Conservation (phyloP, 2,329 filamentous ascomycete genomes). For the Coniochaeta ligniaria region DNA sequence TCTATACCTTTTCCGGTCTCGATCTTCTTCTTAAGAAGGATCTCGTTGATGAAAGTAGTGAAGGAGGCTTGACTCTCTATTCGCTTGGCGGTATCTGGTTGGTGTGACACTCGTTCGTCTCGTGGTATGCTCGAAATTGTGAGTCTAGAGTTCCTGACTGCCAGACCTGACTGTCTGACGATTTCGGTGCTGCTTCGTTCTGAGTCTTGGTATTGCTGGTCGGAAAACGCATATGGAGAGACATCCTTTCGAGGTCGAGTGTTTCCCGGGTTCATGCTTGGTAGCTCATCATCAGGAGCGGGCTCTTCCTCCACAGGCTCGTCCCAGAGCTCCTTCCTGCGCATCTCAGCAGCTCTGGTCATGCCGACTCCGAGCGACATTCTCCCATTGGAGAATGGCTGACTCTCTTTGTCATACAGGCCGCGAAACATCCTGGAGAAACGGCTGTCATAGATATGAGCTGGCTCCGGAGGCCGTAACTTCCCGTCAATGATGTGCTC, state of each 20-base stretch:
- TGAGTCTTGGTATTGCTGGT: not conserved
- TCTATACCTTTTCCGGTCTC: constrained; percentile 5
- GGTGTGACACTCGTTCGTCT: not conserved
- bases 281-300: not conserved
- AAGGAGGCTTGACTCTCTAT: constrained; percentile 11
- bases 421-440: constrained; percentile 2
- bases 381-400: not conserved
- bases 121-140: not conserved
- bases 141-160: constrained; percentile 11
- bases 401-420: not conserved
- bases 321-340: not conserved
- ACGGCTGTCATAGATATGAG: not conserved
- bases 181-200: constrained; percentile 4
- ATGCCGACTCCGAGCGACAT: not conserved
- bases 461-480: not conserved
- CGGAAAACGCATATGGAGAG: not conserved
- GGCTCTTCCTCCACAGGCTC: not conserved
- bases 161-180: constrained; percentile 8
- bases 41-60: constrained; percentile 14
- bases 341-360: not conserved
- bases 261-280: not conserved
- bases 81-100: constrained; percentile 2
- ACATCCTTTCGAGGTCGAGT: not conserved
- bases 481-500: not conserved
- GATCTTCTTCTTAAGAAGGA: constrained; percentile 9